A percentile compares a stretch with the other conserved stretches of the same genome.
Evolutionary conservation across 169 alveolate species (phyloP).

Genomic region (Eimeria zaria): DNA sequence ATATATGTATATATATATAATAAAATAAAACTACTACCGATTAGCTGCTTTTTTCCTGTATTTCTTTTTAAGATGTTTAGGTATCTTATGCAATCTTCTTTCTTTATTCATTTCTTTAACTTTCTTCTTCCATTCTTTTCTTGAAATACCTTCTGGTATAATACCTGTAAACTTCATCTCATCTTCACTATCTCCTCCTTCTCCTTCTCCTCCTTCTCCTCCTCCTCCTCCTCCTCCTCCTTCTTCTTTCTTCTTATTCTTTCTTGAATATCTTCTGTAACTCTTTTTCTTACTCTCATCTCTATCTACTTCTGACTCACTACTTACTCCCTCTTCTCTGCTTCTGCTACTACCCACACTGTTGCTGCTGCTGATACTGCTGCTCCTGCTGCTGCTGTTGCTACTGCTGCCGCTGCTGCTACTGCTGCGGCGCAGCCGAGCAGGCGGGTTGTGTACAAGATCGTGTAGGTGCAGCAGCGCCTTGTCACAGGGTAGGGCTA

Average conservation of each 20-base stretch:
- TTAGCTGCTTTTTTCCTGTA: not conserved
- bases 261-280: not conserved
- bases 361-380: slow-evolving; percentile 30
- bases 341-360: not conserved
- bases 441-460: not conserved
- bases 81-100: slow-evolving; percentile 67
- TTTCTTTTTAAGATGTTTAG: slow-evolving; percentile 83
- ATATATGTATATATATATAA: not conserved
- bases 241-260: not conserved
- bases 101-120: slow-evolving; percentile 85
- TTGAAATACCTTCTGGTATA: slow-evolving; percentile 82
- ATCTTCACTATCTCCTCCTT: not conserved
- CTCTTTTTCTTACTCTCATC: not conserved
- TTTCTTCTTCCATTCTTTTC: slow-evolving; percentile 85
- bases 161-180: slow-evolving; percentile 43
- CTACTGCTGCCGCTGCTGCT: slow-evolving; percentile 66
- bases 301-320: not conserved
- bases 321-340: no score
- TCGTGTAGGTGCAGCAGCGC: not conserved
- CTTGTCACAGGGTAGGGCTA: not conserved
- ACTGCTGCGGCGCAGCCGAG: slow-evolving; percentile 30
- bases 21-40: no score
- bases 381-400: slow-evolving; percentile 55
- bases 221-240: not conserved
- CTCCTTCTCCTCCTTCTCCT: slow-evolving; percentile 34